Percentiles rank a stretch among this genome's conserved stretches.
Conservation (phyloP, 768 basidiomycete genomes). For the Suillus clintonianus region DNA sequence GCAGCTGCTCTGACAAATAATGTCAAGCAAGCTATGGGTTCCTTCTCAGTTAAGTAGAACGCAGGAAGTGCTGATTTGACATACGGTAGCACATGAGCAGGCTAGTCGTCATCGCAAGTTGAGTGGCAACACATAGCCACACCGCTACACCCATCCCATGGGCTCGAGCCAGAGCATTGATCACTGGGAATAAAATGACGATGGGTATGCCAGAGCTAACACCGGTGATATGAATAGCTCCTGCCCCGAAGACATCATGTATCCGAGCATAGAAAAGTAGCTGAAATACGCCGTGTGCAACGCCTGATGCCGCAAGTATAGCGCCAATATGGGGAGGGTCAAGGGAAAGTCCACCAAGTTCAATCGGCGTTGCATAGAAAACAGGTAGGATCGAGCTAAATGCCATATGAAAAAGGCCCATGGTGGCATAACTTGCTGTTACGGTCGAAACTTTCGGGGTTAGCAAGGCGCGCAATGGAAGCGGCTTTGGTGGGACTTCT, state of each 20-base stretch:
- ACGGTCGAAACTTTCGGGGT: slow-evolving; percentile 57
- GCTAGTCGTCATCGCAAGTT: slow-evolving; percentile 21
- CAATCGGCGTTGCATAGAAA: slow-evolving; percentile 32
- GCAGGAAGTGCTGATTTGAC: slow-evolving; percentile 5
- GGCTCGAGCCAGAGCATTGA: slow-evolving; percentile 25
- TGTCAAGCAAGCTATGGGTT: background rate
- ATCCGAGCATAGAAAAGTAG: slow-evolving; percentile 60
- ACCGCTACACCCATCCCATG: slow-evolving; percentile 19
- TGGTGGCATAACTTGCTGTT: slow-evolving; percentile 58
- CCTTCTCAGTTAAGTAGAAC: background rate
- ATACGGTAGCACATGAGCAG: slow-evolving; percentile 35
- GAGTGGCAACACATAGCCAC: slow-evolving; percentile 30
- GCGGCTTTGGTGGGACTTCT: slow-evolving; percentile 19
- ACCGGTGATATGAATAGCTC: slow-evolving; percentile 29
- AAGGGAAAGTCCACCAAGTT: slow-evolving; percentile 29
- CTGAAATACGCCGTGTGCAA: slow-evolving; percentile 48
- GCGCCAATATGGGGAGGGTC: slow-evolving; percentile 32
- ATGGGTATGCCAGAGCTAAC: slow-evolving; percentile 30
- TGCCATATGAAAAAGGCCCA: slow-evolving; percentile 65
- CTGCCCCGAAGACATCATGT: slow-evolving; percentile 56
- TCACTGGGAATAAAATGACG: slow-evolving; percentile 33
- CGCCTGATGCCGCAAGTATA: slow-evolving; percentile 26
- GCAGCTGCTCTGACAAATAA: slow-evolving; percentile 4
- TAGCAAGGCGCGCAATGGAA: slow-evolving; percentile 52
- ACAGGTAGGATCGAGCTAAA: slow-evolving; percentile 47